phyloP scores from a whole-genome alignment of 139 green algal genomes.

The Chlamydomonas sp. region DNA sequence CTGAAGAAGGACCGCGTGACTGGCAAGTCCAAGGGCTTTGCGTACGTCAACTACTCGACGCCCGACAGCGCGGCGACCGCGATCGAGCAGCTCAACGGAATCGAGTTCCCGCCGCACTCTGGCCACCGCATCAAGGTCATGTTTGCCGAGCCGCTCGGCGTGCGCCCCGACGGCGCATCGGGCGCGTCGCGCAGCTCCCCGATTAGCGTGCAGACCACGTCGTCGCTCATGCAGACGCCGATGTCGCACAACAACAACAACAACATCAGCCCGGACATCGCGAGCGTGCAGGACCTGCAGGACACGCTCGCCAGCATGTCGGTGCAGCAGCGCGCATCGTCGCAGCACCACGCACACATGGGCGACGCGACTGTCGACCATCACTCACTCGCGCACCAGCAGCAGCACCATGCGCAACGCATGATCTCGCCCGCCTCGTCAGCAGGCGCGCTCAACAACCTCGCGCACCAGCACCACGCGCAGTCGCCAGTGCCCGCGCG shows the following conservation, averaged over 20 bases:
- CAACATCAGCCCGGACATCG: not conserved
- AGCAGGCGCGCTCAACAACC: not conserved
- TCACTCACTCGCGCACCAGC: no score
- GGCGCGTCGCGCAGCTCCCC: not conserved
- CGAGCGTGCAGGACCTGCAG: constrained; percentile 2
- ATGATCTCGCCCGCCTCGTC: not conserved
- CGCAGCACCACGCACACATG: not conserved
- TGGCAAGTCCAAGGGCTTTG: constrained; percentile 70
- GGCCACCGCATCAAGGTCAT: constrained; percentile 73
- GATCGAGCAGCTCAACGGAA: constrained; percentile 69
- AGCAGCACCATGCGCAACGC: not conserved
- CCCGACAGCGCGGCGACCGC: constrained; percentile 57
- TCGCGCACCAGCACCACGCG: no score
- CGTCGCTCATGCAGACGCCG: constrained; percentile 6
- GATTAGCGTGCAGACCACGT: constrained; percentile 7
- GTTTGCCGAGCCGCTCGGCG: constrained; percentile 43
- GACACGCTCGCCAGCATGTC: not conserved
- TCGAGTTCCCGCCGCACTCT: constrained; percentile 69
- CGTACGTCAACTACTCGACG: constrained; percentile 81
- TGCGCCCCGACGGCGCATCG: not conserved
- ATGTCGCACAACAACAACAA: not conserved
- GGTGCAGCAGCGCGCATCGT: not conserved
- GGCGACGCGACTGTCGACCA: no score
- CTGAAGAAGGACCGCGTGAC: constrained; percentile 73
- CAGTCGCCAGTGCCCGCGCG: not conserved